phyloP scores from a whole-genome alignment of 2,329 filamentous ascomycete species.

The Aspergillus hiratsukae region DNA sequence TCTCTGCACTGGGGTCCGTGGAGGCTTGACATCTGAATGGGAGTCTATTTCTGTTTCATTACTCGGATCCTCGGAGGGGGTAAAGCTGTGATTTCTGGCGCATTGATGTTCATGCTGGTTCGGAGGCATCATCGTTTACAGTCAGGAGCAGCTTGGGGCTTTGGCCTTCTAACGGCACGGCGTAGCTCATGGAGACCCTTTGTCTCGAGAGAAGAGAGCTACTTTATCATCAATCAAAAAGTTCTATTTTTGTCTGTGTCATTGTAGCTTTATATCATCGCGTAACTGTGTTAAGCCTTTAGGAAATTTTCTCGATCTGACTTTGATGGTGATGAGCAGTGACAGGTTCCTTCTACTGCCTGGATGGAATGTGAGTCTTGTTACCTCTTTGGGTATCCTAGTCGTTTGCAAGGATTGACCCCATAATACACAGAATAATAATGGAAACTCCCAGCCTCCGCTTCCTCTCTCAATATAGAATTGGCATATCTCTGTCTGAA shows the following conservation, averaged over 20 bases:
- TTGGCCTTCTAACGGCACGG: slow-evolving; percentile 20
- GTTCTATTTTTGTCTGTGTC: slow-evolving; percentile 13
- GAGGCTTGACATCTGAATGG: slow-evolving; percentile 26
- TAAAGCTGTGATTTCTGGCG: slow-evolving; percentile 30
- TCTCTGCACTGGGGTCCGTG: slow-evolving; percentile 31
- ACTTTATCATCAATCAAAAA: slow-evolving; percentile 15
- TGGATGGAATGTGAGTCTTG: neutral
- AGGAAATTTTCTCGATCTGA: neutral
- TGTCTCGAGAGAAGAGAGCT: slow-evolving; percentile 30
- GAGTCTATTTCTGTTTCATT: slow-evolving; percentile 26
- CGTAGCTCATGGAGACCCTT: slow-evolving; percentile 18
- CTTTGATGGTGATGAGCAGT: neutral
- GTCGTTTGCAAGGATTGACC: too few species aligned
- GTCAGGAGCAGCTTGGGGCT: slow-evolving; percentile 20
- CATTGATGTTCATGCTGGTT: slow-evolving; percentile 26
- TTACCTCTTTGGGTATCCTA: too few species aligned
- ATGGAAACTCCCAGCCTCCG: neutral
- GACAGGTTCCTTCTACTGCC: neutral
- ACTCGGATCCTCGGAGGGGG: slow-evolving; percentile 35
- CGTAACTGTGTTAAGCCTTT: neutral
- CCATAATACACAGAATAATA: too few species aligned
- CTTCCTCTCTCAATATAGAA: too few species aligned
- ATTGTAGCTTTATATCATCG: slow-evolving; percentile 2
- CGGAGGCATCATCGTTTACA: slow-evolving; percentile 22
- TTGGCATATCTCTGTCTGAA: too few species aligned